Evolutionary conservation across 331 rosid species (phyloP).

Genomic region (Acacia concinna): DNA sequence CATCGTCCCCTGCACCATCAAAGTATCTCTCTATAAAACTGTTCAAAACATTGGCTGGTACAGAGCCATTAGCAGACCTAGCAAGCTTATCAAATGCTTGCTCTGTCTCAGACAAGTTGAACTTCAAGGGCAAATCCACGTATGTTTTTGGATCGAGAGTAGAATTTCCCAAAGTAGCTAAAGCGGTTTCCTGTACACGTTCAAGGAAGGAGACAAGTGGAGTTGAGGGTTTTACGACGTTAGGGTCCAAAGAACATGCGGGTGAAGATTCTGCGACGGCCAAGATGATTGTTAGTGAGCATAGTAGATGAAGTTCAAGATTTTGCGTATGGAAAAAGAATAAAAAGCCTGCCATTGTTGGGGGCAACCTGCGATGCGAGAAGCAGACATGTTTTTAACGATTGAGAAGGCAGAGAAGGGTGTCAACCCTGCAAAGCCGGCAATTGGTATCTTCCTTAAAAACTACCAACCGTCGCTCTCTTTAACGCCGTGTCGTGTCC

Average conservation of each 20-base stretch:
- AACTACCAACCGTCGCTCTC: background rate
- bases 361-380: background rate
- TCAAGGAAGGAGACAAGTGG: constrained; percentile 65
- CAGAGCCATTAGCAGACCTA: constrained; percentile 37
- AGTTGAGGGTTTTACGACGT: constrained; percentile 44
- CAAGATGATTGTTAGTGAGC: constrained; percentile 16
- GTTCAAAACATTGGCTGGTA: constrained; percentile 33
- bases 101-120: constrained; percentile 36
- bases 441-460: background rate
- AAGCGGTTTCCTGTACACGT: constrained; percentile 57
- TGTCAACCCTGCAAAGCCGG: background rate
- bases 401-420: background rate
- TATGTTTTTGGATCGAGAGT: constrained; percentile 57
- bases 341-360: background rate
- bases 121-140: constrained; percentile 58
- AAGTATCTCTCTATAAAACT: constrained; percentile 35
- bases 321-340: background rate
- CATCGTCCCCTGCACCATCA: constrained; percentile 49
- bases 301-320: background rate
- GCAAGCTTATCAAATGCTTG: constrained; percentile 41
- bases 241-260: constrained; percentile 18
- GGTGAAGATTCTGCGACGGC: constrained; percentile 7
- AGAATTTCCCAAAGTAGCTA: constrained; percentile 37
- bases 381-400: background rate
- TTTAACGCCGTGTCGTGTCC: background rate